Evolutionary conservation across 352 stramenopile species (phyloP).

Genomic region (Phytophthora pisi): DNA sequence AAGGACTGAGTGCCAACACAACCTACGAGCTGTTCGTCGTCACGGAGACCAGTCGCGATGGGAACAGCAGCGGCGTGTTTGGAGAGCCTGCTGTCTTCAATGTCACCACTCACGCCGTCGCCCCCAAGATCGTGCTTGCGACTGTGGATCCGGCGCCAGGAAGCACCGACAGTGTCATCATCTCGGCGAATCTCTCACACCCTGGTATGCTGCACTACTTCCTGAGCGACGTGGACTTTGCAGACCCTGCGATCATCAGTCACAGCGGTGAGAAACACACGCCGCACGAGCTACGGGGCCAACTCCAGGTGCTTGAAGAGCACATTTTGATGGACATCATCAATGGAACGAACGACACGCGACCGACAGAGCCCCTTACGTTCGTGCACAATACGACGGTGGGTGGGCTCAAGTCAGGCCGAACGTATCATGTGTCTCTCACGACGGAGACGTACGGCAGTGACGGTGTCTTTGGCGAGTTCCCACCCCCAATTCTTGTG

Average conservation of each 20-base stretch:
- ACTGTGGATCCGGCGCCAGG: conserved; percentile 46
- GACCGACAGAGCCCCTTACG: conserved; percentile 58
- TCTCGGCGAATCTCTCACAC: conserved; percentile 68
- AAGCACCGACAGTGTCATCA: conserved; percentile 57
- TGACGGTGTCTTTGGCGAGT: conserved; percentile 74
- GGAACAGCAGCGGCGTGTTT: conserved; percentile 56
- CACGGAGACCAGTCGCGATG: conserved; percentile 46
- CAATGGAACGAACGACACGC: conserved; percentile 77
- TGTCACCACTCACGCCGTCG: conserved; percentile 56
- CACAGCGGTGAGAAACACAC: conserved; percentile 3
- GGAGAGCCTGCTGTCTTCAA: conserved; percentile 36
- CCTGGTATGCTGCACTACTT: conserved; percentile 78
- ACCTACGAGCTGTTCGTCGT: conserved; percentile 62
- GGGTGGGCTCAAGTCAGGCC: conserved; percentile 40
- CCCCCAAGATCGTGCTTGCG: conserved; percentile 68
- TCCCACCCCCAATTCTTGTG: conserved; percentile 72
- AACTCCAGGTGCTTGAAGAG: conserved; percentile 39
- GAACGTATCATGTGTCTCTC: conserved; percentile 78
- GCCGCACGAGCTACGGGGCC: conserved; percentile 57
- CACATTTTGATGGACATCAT: conserved; percentile 72
- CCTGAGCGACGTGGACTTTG: conserved; percentile 76
- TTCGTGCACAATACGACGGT: conserved; percentile 70
- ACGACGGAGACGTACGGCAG: conserved; percentile 72
- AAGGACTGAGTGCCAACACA: conserved; percentile 50
- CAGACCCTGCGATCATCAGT: conserved; percentile 65